A percentile compares a stretch with the other conserved stretches of the same genome.
Conservation (phyloP, 2,329 filamentous ascomycete species). For the Graphilbum fragrans region DNA sequence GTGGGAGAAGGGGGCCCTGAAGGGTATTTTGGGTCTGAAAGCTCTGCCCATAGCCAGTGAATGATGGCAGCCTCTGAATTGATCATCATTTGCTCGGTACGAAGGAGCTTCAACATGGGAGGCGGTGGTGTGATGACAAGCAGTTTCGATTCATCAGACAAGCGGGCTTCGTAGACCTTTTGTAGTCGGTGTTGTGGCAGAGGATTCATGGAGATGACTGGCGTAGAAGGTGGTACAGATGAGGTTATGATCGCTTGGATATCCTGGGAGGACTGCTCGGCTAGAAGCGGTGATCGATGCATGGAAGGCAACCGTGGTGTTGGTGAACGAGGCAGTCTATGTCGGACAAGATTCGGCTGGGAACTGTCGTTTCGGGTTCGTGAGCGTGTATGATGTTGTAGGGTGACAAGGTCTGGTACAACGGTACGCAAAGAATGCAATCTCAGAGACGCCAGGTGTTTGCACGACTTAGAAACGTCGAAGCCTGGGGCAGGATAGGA, state of each 20-base stretch:
- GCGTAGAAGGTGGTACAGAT: conserved; percentile 16
- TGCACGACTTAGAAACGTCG: background rate
- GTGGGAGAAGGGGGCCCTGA: background rate
- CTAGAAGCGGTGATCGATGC: conserved; percentile 17
- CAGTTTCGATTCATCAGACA: conserved; percentile 27
- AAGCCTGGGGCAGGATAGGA: too few species aligned
- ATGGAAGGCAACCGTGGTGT: conserved; percentile 16
- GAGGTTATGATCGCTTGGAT: conserved; percentile 22
- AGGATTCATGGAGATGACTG: conserved; percentile 20
- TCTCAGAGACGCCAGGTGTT: background rate
- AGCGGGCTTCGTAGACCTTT: conserved; percentile 27
- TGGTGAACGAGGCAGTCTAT: conserved; percentile 1
- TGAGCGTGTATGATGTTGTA: conserved; percentile 9
- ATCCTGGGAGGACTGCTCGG: conserved; percentile 13
- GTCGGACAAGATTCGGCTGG: conserved; percentile 8
- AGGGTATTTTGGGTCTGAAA: background rate
- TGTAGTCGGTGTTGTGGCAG: conserved; percentile 22
- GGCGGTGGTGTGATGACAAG: conserved; percentile 30
- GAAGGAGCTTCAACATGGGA: conserved; percentile 29
- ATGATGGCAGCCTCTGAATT: conserved; percentile 31
- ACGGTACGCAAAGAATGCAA: background rate
- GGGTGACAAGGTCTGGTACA: conserved; percentile 1
- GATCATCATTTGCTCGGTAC: conserved; percentile 31
- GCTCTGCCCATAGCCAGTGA: conserved; percentile 26
- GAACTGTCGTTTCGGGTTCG: conserved; percentile 5